Conservation (phyloP, 192 early-diverging fungal genomes). For the Coemansia sp. region DNA sequence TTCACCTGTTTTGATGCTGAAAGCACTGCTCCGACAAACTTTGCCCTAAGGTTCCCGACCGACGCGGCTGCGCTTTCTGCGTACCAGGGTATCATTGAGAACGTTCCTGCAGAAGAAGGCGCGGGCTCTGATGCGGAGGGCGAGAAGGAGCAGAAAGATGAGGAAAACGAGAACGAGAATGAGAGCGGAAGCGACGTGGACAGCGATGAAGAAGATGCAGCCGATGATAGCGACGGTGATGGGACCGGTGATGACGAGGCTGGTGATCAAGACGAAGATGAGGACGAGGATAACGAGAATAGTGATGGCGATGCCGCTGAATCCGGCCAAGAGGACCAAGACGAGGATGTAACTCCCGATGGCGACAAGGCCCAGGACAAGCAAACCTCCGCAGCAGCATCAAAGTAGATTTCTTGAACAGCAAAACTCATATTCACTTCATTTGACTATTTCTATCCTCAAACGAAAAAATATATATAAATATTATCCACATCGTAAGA, state of each 20-base stretch:
- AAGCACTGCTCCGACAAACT: constrained; percentile 20
- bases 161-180: constrained; percentile 16
- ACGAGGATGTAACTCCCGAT: neutral
- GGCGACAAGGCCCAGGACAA: neutral
- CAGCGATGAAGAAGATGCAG: constrained; percentile 6
- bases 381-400: neutral
- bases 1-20: constrained; percentile 36
- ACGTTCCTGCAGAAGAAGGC: constrained; percentile 15
- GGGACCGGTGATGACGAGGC: constrained; percentile 1
- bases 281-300: neutral
- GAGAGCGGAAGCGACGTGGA: constrained; percentile 1
- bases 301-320: neutral
- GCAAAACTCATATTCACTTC: neutral
- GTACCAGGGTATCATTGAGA: constrained; percentile 8
- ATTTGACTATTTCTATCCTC: neutral
- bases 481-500: neutral
- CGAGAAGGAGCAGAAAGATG: neutral
- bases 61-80: constrained; percentile 30
- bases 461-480: constrained; percentile 7
- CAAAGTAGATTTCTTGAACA: neutral
- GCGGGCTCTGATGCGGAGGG: neutral
- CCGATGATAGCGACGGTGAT: constrained; percentile 5
- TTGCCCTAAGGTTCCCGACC: constrained; percentile 34
- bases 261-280: constrained; percentile 3
- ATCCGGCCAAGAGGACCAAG: neutral